Evolutionary conservation across 139 green algal genomes (phyloP).

Genomic region (Chlamydomonas sp.): DNA sequence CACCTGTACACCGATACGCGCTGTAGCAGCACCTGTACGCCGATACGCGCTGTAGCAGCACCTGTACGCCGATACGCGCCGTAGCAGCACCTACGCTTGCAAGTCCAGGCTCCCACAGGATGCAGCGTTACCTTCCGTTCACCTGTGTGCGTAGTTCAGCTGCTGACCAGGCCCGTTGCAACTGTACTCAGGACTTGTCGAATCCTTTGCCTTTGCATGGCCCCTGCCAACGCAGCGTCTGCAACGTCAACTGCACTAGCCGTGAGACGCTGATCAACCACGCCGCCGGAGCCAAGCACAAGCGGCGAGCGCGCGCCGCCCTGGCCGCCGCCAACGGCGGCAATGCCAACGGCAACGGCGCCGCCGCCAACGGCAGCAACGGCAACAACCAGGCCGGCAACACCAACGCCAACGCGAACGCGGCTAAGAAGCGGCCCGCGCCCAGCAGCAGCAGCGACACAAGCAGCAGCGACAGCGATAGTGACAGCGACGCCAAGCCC

Average conservation of each 20-base stretch:
- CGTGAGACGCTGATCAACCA: conserved; percentile 86
- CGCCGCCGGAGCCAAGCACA: conserved; percentile 88
- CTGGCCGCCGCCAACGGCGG: conserved; percentile 43
- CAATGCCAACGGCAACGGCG: not conserved
- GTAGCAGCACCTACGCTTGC: too few relatives aligned
- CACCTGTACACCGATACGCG: too few relatives aligned
- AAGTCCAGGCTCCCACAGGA: not conserved
- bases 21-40: too few relatives aligned
- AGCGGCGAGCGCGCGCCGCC: conserved; percentile 59
- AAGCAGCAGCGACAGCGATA: conserved; percentile 10
- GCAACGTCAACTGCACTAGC: conserved; percentile 91
- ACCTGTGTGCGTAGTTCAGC: not conserved
- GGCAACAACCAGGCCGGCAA: not conserved
- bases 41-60: too few relatives aligned
- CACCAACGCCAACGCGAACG: not conserved
- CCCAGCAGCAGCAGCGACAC: conserved; percentile 14
- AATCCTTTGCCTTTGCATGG: too few relatives aligned
- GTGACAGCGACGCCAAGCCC: not conserved
- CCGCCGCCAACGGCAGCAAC: not conserved
- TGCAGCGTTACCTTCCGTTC: not conserved
- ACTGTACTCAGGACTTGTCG: too few relatives aligned
- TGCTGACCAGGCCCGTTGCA: not conserved
- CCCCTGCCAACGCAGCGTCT: conserved; percentile 58
- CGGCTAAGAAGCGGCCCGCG: not conserved
- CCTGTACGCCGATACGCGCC: too few relatives aligned